phyloP scores from a whole-genome alignment of 345 rosid species.

The Populus simonii region DNA sequence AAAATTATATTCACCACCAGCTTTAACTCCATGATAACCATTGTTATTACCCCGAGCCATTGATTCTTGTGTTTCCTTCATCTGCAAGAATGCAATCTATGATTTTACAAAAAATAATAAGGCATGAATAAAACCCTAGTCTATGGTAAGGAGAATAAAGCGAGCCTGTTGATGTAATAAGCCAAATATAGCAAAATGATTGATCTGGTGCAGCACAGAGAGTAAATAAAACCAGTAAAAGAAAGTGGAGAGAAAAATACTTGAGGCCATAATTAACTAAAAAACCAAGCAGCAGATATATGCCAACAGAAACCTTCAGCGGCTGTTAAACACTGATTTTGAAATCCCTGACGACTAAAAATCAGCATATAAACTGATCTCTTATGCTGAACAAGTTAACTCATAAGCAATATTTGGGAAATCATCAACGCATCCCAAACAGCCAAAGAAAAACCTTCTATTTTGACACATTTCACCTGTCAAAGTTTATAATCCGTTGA shows the following conservation, averaged over 20 bases:
- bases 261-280: neutral
- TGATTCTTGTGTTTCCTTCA: slow-evolving; percentile 43
- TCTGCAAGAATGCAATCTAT: slow-evolving; percentile 17
- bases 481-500: neutral
- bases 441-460: neutral
- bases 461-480: neutral
- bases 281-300: neutral
- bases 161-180: neutral
- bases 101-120: neutral
- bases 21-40: slow-evolving; percentile 20
- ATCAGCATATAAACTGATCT: neutral
- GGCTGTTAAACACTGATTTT: neutral
- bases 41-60: slow-evolving; percentile 21
- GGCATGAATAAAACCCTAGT: neutral
- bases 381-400: neutral
- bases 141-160: neutral
- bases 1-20: slow-evolving; percentile 20
- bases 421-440: neutral
- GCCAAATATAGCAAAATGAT: neutral
- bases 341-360: neutral
- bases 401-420: neutral
- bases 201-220: neutral
- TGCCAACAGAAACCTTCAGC: neutral
- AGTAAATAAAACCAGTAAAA: neutral
- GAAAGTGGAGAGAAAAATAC: neutral